Conservation (phyloP, 345 rosid genomes). For the Corymbia maculata region DNA sequence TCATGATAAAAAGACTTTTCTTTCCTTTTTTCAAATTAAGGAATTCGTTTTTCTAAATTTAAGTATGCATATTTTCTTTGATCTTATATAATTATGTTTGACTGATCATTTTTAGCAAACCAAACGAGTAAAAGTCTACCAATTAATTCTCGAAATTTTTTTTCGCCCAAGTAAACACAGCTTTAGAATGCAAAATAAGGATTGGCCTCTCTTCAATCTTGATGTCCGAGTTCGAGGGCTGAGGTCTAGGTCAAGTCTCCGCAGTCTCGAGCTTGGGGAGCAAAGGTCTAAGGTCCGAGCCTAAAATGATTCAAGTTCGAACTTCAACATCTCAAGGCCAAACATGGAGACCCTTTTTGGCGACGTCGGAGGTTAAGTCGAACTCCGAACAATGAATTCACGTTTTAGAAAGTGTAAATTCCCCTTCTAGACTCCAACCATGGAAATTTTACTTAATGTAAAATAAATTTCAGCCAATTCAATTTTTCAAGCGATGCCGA, state of each 20-base stretch:
- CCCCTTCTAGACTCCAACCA: not conserved
- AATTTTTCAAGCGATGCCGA: not conserved
- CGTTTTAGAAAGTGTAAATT: not conserved
- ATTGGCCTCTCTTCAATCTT: not conserved
- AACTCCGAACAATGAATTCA: not conserved
- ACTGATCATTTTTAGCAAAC: not conserved
- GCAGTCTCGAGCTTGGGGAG: not conserved
- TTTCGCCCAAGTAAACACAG: not conserved
- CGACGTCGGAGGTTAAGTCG: not conserved
- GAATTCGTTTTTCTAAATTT: not conserved
- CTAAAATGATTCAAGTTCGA: not conserved
- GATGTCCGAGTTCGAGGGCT: not conserved
- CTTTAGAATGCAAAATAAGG: not conserved
- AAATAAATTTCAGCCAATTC: not conserved
- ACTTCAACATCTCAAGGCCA: not conserved
- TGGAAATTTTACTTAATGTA: not conserved
- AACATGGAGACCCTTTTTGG: not conserved
- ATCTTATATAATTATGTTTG: not conserved
- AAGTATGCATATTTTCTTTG: not conserved
- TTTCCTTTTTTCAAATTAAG: not conserved
- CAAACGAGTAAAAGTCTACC: accelerated
- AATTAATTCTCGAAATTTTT: not conserved
- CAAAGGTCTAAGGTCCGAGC: not conserved
- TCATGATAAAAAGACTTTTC: not conserved
- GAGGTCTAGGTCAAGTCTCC: not conserved